Percentiles rank a stretch among this genome's conserved stretches.
These are phyloP conservation scores for Metarhizium brunneum DNA, from an alignment of 2,329 filamentous ascomycete species.

Conservation along the genomic window DNA sequence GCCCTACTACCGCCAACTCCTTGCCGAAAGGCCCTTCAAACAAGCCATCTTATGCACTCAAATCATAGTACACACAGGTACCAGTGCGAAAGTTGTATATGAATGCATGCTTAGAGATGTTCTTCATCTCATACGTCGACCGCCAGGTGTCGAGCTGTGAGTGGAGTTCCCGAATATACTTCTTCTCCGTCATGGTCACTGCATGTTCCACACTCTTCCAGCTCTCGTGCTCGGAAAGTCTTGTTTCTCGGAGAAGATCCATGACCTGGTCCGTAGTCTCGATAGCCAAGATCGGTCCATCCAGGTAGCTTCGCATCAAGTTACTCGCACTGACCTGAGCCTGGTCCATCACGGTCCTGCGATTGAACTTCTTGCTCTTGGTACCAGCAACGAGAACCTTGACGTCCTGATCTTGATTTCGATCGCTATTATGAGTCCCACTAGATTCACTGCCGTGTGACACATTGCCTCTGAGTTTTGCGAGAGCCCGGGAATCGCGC, in stretches of 20 bases:
- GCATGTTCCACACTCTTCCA: conserved; percentile 77
- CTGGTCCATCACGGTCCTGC: conserved; percentile 76
- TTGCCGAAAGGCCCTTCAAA: background rate
- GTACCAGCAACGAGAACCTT: conserved; percentile 77
- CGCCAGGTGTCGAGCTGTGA: conserved; percentile 61
- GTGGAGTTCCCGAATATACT: conserved; percentile 76
- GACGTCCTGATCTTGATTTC: conserved; percentile 57
- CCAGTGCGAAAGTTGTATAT: conserved; percentile 88
- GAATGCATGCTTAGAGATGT: conserved; percentile 63
- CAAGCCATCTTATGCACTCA: conserved; percentile 33
- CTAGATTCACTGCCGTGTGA: conserved; percentile 19
- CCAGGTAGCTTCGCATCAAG: conserved; percentile 60
- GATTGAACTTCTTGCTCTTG: conserved; percentile 84
- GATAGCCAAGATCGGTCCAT: conserved; percentile 76
- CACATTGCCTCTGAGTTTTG: conserved; percentile 27
- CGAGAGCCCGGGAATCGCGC: conserved; percentile 53
- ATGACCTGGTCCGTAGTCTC: conserved; percentile 81
- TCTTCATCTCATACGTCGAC: conserved; percentile 42
- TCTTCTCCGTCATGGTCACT: conserved; percentile 66
- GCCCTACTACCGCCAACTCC: no score
- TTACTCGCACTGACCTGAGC: conserved; percentile 50
- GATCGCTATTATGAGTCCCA: conserved; percentile 15
- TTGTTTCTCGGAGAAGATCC: conserved; percentile 63
- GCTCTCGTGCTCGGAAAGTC: conserved; percentile 69
- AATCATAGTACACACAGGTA: conserved; percentile 76